Base-by-base conservation (phyloP, 805 yeast species). In the Cyberlindnera meyerae region DNA sequence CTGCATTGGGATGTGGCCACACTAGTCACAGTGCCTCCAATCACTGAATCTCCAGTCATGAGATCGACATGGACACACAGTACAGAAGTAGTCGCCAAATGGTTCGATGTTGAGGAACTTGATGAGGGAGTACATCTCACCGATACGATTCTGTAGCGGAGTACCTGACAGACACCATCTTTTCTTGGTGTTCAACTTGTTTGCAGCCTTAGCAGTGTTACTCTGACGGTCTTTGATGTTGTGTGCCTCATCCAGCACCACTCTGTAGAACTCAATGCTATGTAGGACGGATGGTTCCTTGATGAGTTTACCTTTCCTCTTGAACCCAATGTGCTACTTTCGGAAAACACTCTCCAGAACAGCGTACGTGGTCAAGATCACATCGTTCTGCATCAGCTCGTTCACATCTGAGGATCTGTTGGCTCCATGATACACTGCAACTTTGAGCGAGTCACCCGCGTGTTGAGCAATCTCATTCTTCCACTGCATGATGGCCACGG, bases 401-500 rank as follows among this genome's bases (percentile, higher is more conserved):
- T 73, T 69, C 6, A 31, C 41, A 29, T 8, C 70, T 53, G 34
- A 72, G 2, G 84, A 73, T 35, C 96, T 70, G 49, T 80, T 82
- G 0, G 93, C 82, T 8, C 97, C 98, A 61, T 93, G 97, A 57
- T 71, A 93, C 3, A 90, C 62, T 13, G 77, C 75, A 5, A 82
- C 86, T 41, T 70, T 76, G 45, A 93, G 62, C 15, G 66, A 65
- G 7, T 82, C 85, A 24, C 75, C 77, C 0, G 97, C 82, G 57
- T 93, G 96, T 33, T 73, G 75, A 42, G 79, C 85, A 35, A 93
- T 93, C 62, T 93, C 99, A 51, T 82, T 77, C 54, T 81, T 84
- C 99, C 99, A 93, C 58, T 93, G 99, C 83, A 93, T 85, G 31
- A 93, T 64, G 0, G 97, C 97, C n/a, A 93, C 98, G 0, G 98